Conservation (phyloP, 2,329 filamentous ascomycete species). For the Calonectria pseudoreteaudii region DNA sequence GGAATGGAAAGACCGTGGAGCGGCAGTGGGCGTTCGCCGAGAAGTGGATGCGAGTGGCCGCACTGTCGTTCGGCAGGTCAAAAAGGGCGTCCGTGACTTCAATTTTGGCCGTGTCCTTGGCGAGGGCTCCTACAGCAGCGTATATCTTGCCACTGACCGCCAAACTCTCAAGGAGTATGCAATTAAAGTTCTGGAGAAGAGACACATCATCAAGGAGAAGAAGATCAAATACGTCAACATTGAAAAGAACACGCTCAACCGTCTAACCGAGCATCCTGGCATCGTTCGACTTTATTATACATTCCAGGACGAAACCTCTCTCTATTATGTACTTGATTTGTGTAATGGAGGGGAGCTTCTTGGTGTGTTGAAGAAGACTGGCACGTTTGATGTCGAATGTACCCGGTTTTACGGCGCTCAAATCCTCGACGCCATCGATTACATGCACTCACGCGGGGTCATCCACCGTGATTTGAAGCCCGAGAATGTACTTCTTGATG, state of each 20-base stretch:
- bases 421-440: constrained; percentile 95
- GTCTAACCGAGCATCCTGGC: constrained; percentile 94
- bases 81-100: constrained; percentile 98
- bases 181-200: constrained; percentile 97
- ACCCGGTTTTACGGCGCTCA: constrained; percentile 94
- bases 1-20: constrained; percentile 95
- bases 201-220: constrained; percentile 99
- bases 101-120: constrained; percentile 90
- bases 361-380: constrained; percentile 92
- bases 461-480: constrained; percentile 98
- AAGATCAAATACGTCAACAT: constrained; percentile 99
- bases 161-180: constrained; percentile 97
- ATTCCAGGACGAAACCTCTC: constrained; percentile 94
- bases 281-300: constrained; percentile 98
- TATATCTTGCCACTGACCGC: constrained; percentile 91
- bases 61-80: constrained; percentile 84
- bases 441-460: constrained; percentile 96
- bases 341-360: constrained; percentile 93
- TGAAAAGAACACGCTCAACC: constrained; percentile 97
- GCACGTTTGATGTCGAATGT: constrained; percentile 95
- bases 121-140: constrained; percentile 97
- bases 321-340: constrained; percentile 97
- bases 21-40: constrained; percentile 84
- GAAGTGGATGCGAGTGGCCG: constrained; percentile 89
- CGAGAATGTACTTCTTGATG: constrained; percentile 94